Evolutionary conservation across 1,284 basidiomycete genomes (phyloP), one percentile per base, ranked within the genome.

Genomic region (Mycena sp.): DNA sequence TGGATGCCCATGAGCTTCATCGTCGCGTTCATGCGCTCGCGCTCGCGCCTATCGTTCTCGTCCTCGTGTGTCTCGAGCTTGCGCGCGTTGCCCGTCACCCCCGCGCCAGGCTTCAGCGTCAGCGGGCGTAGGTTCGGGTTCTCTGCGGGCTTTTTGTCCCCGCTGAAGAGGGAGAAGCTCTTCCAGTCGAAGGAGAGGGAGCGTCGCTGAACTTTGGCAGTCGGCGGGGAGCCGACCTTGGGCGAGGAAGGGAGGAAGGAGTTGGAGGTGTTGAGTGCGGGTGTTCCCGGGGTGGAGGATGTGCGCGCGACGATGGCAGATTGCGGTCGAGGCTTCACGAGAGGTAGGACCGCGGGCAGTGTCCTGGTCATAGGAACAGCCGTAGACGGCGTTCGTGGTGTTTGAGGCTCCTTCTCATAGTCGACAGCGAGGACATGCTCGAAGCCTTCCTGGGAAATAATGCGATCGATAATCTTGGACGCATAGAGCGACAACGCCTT

Each of bases 401-500:
- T 78, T 37, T 74, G 71, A 14, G 82, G 85, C 55, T 84, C 85
- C 77, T 88, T 89, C 65, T 93, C 93, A 78, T 96, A 96, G 80
- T 98, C 96, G 62, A 89, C 90, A 30, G 96, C 93, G 38, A 98
- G 89, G 67, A 98, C 93, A 77, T 96, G 94, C 81, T 98, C 96
- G 82, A 96, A 97, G 39, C 96, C 96, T 81, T 97, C 96, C 79
- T 95, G 91, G 4, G 95, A 89, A 73, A 97, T 96, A 80, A 98
- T 97, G 67, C 96, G 91, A 84, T 98, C 96, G 77, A 98, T 93
- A 77, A 98, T 98, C 86, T 98, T 98, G 67, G 95, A 96, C 22
- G 96, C 96, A 80, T 98, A 98, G 30, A 98, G 84, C 20, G 95
- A 95, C 14, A 98, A 85, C 0, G 96, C 96, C 80, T 97, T 97